phyloP scores from a whole-genome alignment of 305 asterid species.

The Solanum hybrid region DNA sequence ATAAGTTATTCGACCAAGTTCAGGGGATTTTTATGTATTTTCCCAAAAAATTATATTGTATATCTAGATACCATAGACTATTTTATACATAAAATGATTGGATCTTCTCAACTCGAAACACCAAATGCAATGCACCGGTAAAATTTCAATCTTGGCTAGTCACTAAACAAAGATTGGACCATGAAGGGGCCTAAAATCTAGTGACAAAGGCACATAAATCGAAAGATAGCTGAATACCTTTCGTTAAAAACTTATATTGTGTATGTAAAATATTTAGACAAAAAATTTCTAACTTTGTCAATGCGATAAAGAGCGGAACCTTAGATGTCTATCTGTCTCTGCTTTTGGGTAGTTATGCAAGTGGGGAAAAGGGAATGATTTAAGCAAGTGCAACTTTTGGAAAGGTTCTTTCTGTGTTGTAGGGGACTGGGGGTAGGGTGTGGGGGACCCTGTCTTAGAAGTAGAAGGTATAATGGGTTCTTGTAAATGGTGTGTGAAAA shows the following conservation, averaged over 20 bases:
- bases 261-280: not conserved
- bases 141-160: not conserved
- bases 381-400: slow-evolving; percentile 6
- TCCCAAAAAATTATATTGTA: not conserved
- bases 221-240: not conserved
- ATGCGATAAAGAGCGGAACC: not conserved
- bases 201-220: not conserved
- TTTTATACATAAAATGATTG: not conserved
- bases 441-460: slow-evolving; percentile 5
- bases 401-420: slow-evolving; percentile 17
- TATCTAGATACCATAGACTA: not conserved
- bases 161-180: not conserved
- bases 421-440: slow-evolving; percentile 10
- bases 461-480: slow-evolving; percentile 12
- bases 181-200: not conserved
- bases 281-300: not conserved
- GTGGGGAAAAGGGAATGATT: slow-evolving; percentile 25
- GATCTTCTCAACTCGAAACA: not conserved
- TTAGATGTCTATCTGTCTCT: not conserved
- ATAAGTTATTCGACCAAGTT: too few relatives aligned
- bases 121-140: not conserved
- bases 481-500: slow-evolving; percentile 26
- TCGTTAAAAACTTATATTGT: not conserved
- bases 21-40: too few relatives aligned
- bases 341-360: slow-evolving; percentile 21